These are phyloP conservation scores for Verticillium zaregamsianum DNA, from an alignment of 2,329 filamentous ascomycete species.

Conservation along the genomic window DNA sequence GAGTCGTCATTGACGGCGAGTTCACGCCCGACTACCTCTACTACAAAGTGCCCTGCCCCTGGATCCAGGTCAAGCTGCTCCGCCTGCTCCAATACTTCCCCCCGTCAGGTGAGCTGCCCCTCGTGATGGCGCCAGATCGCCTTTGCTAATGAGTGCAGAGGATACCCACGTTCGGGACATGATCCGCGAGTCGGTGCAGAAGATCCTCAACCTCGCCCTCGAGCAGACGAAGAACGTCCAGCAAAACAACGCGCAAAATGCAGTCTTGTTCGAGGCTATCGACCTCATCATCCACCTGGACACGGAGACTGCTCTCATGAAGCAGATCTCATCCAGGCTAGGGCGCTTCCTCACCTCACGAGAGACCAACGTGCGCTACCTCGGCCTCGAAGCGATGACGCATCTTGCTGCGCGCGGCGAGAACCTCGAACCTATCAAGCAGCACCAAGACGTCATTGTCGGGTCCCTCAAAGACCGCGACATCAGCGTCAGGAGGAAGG, in stretches of 20 bases:
- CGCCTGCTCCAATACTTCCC: constrained; percentile 93
- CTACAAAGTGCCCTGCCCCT: constrained; percentile 99
- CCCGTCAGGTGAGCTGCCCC: constrained; percentile 67
- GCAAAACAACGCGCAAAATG: constrained; percentile 98
- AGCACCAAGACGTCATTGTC: constrained; percentile 94
- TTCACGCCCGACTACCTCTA: constrained; percentile 91
- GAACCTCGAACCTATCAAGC: constrained; percentile 94
- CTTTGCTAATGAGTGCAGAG: constrained; percentile 46
- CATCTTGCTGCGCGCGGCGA: constrained; percentile 92
- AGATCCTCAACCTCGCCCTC: constrained; percentile 85
- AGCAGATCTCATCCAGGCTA: constrained; percentile 85
- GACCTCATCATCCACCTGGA: constrained; percentile 97
- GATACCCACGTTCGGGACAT: constrained; percentile 88
- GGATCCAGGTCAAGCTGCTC: constrained; percentile 94
- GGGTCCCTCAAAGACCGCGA: constrained; percentile 92
- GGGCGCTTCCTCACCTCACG: constrained; percentile 95
- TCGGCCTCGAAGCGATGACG: constrained; percentile 96
- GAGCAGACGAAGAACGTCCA: constrained; percentile 98
- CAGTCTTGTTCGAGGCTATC: constrained; percentile 96
- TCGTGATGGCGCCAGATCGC: not conserved
- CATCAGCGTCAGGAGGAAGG: constrained; percentile 94
- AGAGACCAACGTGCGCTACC: constrained; percentile 95
- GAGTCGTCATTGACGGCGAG: constrained; percentile 85
- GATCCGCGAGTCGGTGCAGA: constrained; percentile 86
- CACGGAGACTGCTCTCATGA: constrained; percentile 90